These are phyloP conservation scores for Nigrospora sphaerica DNA, from an alignment of 2,329 filamentous ascomycete genomes.

Conservation along the genomic window DNA sequence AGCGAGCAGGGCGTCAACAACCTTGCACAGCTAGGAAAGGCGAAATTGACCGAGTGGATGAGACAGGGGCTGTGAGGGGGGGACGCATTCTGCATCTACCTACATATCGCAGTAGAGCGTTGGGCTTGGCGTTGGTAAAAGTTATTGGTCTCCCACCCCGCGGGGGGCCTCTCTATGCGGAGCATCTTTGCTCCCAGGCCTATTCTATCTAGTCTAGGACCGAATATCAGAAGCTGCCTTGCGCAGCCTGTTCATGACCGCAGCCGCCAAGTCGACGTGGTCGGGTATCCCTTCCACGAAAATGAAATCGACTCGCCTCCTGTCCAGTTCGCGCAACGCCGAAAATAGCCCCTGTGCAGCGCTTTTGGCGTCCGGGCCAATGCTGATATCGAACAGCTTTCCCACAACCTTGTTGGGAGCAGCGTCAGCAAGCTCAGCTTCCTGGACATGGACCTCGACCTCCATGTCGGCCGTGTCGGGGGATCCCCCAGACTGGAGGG, in stretches of 20 bases:
- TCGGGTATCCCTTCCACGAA: slow-evolving; percentile 84
- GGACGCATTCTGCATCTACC: not conserved
- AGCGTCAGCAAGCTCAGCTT: slow-evolving; percentile 29
- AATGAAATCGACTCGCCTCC: slow-evolving; percentile 70
- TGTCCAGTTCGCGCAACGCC: slow-evolving; percentile 77
- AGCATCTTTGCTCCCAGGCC: slow-evolving; percentile 10
- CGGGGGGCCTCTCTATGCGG: slow-evolving; percentile 12
- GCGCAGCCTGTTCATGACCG: slow-evolving; percentile 75
- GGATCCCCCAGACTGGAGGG: slow-evolving; percentile 20
- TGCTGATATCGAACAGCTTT: slow-evolving; percentile 58
- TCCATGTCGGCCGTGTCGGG: slow-evolving; percentile 13
- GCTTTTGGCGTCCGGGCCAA: slow-evolving; percentile 62
- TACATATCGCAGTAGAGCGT: slow-evolving; percentile 8
- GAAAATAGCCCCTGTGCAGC: slow-evolving; percentile 88
- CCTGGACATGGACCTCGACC: slow-evolving; percentile 28
- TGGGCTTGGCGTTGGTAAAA: slow-evolving; percentile 21
- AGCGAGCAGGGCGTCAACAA: slow-evolving; percentile 95
- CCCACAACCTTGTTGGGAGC: slow-evolving; percentile 24
- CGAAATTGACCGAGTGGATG: slow-evolving; percentile 84
- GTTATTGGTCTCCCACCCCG: slow-evolving; percentile 11
- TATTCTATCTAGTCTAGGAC: slow-evolving; percentile 24
- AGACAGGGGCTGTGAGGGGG: slow-evolving; percentile 64
- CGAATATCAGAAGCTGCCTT: slow-evolving; percentile 64
- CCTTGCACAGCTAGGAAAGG: slow-evolving; percentile 87
- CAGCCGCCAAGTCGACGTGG: slow-evolving; percentile 75